These are phyloP conservation scores for Hyphopichia wangnamkhiaoensis DNA, from an alignment of 1,139 yeast species.

Conservation along the genomic window DNA sequence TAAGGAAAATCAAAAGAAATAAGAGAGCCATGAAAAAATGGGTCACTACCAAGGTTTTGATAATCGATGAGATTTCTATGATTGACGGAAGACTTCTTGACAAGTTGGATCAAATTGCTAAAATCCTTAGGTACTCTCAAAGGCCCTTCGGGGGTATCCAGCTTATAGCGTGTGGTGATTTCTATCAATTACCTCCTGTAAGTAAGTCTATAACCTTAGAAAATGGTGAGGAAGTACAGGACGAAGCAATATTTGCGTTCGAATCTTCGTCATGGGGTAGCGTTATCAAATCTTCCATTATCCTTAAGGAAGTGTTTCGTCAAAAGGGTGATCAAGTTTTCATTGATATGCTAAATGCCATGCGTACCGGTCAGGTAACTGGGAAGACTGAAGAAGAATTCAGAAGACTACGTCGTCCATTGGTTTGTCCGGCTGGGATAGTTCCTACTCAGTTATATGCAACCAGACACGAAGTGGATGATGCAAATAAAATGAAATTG, in stretches of 20 bases:
- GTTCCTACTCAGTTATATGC: constrained; percentile 87
- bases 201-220: constrained; percentile 28
- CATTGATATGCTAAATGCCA: constrained; percentile 82
- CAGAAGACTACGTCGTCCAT: constrained; percentile 52
- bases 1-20: constrained; percentile 57
- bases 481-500: constrained; percentile 66
- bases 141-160: constrained; percentile 90
- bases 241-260: constrained; percentile 60
- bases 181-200: constrained; percentile 90
- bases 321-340: constrained; percentile 82
- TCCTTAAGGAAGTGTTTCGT: constrained; percentile 80
- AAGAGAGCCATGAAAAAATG: constrained; percentile 60
- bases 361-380: constrained; percentile 73
- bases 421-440: constrained; percentile 64
- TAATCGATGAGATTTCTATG: constrained; percentile 91
- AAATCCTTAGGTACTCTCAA: constrained; percentile 47
- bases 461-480: constrained; percentile 80
- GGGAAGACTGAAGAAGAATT: constrained; percentile 57
- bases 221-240: constrained; percentile 15
- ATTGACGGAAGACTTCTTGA: constrained; percentile 75
- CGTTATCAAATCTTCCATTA: constrained; percentile 64
- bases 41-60: constrained; percentile 60
- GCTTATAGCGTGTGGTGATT: constrained; percentile 82
- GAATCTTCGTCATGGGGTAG: constrained; percentile 74
- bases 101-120: constrained; percentile 67